Evolutionary conservation across 495 filamentous ascomycete species (phyloP).

Genomic region (Copromyces sp.): DNA sequence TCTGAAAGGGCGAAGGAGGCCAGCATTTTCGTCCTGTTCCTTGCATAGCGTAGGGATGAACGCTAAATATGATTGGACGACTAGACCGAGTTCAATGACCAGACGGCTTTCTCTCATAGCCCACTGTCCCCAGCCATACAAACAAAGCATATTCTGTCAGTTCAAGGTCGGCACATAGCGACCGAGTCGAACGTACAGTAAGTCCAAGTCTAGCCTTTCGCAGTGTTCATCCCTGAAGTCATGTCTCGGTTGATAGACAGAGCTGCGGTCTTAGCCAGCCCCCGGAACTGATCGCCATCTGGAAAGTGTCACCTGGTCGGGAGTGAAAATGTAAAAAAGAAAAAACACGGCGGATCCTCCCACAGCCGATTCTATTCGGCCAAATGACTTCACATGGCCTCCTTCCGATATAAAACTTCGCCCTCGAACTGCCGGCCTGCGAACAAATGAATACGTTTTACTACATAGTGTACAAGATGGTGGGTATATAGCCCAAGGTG

Average conservation of each 20-base stretch:
- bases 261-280: not conserved
- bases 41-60: not conserved
- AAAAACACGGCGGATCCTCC: not conserved
- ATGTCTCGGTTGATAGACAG: not conserved
- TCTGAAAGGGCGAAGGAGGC: not conserved
- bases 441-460: constrained; percentile 6
- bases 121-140: not conserved
- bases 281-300: not conserved
- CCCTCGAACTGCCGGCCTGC: not conserved
- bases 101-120: not conserved
- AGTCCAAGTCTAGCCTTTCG: not conserved
- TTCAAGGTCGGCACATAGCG: not conserved
- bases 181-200: not conserved
- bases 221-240: not conserved
- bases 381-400: not conserved
- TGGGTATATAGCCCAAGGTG: constrained; percentile 10
- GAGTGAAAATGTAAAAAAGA: not conserved
- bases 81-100: not conserved
- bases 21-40: not conserved
- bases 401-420: not conserved
- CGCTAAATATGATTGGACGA: not conserved
- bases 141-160: not conserved
- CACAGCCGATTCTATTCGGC: not conserved
- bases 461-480: constrained; percentile 25
- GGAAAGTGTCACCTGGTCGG: not conserved